Base-by-base conservation (phyloP, 257 asterid genomes). In the Capsicum baccatum region DNA sequence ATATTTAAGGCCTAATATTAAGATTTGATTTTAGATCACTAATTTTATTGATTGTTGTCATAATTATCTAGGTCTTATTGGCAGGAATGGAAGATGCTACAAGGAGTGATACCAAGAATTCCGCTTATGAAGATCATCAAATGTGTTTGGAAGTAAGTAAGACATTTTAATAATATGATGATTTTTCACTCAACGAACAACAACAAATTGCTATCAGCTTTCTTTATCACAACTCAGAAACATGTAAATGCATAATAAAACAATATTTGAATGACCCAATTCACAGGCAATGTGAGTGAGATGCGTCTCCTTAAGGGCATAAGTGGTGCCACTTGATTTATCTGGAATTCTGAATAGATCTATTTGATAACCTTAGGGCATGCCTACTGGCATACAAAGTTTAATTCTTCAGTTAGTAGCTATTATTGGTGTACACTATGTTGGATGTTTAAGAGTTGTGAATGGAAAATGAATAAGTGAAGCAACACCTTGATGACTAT, bases 71-170 rank as follows among this genome's bases (percentile, higher is more conserved):
- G 33, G 33, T 85, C 83, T 81, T 76, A 44, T 33, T 81, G 33
- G 74, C 81, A 79, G 89, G 87, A 88, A 16, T 59, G 17, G 90
- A 83, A 17, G 35, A 83, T 69, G 64, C 50, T 17, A 83, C 17
- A 37, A 85, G 84, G 44, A 85, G 84, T 66, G 91, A 84, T 80
- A 84, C 73, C 50, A 12, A 56, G 54, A 56, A 55, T 89, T 89
- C 90, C 83, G 81, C 87, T 7, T 79, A 66, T 16, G 85, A 91
- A 89, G 95, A 92, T 89, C 94, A 68, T 85, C 85, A 11, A 37
- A 88, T 86, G 90, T 91, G 96, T 82, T 71, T 82, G 33, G 33
- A 26, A 26, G 86, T 92, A 90, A 83, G 97, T 93, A 89, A 91
- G 92, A 37, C 83, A 13, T 55, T n/a, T 39, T 69, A 58, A 42